phyloP scores from a whole-genome alignment of 352 stramenopile genomes.

The Phytopythium chamaehyphon region DNA sequence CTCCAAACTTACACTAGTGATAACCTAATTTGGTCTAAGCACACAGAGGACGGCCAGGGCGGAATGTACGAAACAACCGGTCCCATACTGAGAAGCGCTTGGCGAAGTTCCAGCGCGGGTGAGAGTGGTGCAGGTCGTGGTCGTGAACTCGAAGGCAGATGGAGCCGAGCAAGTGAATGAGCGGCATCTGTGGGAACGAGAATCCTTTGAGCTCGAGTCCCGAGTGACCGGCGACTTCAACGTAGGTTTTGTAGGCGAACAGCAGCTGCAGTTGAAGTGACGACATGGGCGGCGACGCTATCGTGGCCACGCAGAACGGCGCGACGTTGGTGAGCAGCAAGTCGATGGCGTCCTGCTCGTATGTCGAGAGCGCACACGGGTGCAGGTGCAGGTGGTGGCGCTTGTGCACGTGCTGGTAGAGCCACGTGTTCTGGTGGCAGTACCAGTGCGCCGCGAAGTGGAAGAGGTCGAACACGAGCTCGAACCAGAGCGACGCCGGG shows the following conservation, averaged over 20 bases:
- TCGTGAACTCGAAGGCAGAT: slow-evolving; percentile 76
- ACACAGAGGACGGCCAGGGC: slow-evolving; percentile 16
- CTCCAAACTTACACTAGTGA: neutral
- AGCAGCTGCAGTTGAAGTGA: slow-evolving; percentile 65
- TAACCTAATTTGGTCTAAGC: neutral
- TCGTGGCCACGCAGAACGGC: slow-evolving; percentile 53
- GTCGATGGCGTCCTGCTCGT: slow-evolving; percentile 78
- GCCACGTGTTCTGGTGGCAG: slow-evolving; percentile 58
- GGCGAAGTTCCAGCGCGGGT: slow-evolving; percentile 81
- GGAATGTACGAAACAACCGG: slow-evolving; percentile 80
- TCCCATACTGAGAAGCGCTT: slow-evolving; percentile 89
- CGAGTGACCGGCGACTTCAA: slow-evolving; percentile 82
- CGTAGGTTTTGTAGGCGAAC: slow-evolving; percentile 88
- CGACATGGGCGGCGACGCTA: slow-evolving; percentile 41
- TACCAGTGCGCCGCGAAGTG: slow-evolving; percentile 77
- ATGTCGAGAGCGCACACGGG: slow-evolving; percentile 75
- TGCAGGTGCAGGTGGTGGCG: slow-evolving; percentile 76
- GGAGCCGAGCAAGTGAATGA: slow-evolving; percentile 35
- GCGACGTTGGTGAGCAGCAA: slow-evolving; percentile 74
- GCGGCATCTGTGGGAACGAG: slow-evolving; percentile 82
- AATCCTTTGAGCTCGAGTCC: slow-evolving; percentile 81
- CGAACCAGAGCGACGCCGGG: slow-evolving; percentile 80
- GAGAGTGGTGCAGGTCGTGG: slow-evolving; percentile 85
- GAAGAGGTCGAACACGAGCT: slow-evolving; percentile 85
- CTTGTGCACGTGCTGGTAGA: slow-evolving; percentile 84